phyloP scores from a whole-genome alignment of 805 yeast genomes.

The Lipomyces yamanashiensis region DNA sequence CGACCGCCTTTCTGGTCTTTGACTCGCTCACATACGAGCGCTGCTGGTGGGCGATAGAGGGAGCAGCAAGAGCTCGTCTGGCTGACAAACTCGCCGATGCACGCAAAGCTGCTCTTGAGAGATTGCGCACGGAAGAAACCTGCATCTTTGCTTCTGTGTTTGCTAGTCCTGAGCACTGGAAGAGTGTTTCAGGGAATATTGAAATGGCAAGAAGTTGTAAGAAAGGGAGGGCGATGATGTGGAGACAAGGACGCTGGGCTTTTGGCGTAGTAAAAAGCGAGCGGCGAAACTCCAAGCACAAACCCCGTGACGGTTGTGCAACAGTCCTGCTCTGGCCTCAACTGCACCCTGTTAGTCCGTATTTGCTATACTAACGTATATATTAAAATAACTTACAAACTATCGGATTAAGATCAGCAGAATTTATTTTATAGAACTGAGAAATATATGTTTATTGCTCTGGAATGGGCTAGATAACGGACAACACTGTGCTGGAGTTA shows the following conservation, averaged over 20 bases:
- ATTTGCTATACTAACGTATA: too few relatives aligned
- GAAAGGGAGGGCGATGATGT: too few relatives aligned
- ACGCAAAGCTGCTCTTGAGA: constrained; percentile 7
- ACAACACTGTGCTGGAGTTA: not conserved
- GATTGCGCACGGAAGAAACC: not conserved
- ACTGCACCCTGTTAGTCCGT: too few relatives aligned
- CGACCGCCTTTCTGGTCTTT: constrained; percentile 16
- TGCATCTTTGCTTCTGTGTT: not conserved
- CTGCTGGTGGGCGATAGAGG: not conserved
- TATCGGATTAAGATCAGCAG: too few relatives aligned
- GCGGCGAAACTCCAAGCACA: too few relatives aligned
- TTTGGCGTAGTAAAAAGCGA: too few relatives aligned
- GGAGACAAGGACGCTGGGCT: too few relatives aligned
- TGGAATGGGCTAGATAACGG: not conserved
- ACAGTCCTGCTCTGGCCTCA: too few relatives aligned
- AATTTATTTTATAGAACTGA: too few relatives aligned
- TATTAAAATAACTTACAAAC: too few relatives aligned
- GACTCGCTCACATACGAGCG: constrained; percentile 16
- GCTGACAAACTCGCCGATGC: constrained; percentile 5
- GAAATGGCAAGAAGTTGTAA: not conserved
- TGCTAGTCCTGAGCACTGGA: not conserved
- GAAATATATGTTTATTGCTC: not conserved
- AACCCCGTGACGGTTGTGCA: too few relatives aligned
- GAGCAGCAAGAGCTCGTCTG: not conserved
- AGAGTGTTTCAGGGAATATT: not conserved